Percentiles rank a stretch among this genome's conserved stretches.
These are phyloP conservation scores for Neckera pumila DNA, from an alignment of 225 moss, liverwort and hornwort species.

Conservation along the genomic window DNA sequence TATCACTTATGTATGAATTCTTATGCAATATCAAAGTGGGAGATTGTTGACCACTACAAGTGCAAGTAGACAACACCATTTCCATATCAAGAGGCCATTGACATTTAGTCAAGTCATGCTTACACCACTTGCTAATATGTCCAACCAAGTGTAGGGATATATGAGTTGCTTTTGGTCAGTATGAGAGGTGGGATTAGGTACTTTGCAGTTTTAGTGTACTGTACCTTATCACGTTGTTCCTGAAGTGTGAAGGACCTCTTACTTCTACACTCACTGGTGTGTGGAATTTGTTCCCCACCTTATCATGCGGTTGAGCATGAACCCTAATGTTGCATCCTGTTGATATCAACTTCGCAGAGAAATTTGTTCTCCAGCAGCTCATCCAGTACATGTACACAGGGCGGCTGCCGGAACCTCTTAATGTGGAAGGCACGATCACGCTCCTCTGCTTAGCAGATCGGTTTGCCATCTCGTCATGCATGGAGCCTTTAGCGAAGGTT, in stretches of 20 bases:
- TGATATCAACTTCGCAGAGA: slow-evolving; percentile 29
- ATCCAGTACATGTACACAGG: slow-evolving; percentile 78
- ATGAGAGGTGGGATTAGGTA: no score
- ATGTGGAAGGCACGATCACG: slow-evolving; percentile 57
- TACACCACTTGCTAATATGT: not conserved
- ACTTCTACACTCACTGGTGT: not conserved
- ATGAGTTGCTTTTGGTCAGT: not conserved
- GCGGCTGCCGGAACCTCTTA: slow-evolving; percentile 40
- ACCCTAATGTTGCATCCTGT: not conserved
- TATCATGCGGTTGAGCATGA: not conserved
- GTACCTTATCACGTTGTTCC: not conserved
- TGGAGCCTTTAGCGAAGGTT: slow-evolving; percentile 65
- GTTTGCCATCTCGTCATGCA: slow-evolving; percentile 71
- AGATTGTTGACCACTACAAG: not conserved
- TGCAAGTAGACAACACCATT: not conserved
- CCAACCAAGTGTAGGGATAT: not conserved
- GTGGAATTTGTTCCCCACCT: not conserved
- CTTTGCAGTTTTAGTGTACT: not conserved
- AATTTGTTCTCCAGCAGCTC: slow-evolving; percentile 48
- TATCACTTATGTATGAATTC: not conserved
- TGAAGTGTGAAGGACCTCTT: not conserved
- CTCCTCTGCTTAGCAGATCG: slow-evolving; percentile 73
- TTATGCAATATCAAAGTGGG: not conserved
- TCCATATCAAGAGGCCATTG: not conserved
- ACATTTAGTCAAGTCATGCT: not conserved